These are phyloP conservation scores for Holtermanniella nyarrowii DNA, from an alignment of 768 basidiomycete species.

Conservation along the genomic window DNA sequence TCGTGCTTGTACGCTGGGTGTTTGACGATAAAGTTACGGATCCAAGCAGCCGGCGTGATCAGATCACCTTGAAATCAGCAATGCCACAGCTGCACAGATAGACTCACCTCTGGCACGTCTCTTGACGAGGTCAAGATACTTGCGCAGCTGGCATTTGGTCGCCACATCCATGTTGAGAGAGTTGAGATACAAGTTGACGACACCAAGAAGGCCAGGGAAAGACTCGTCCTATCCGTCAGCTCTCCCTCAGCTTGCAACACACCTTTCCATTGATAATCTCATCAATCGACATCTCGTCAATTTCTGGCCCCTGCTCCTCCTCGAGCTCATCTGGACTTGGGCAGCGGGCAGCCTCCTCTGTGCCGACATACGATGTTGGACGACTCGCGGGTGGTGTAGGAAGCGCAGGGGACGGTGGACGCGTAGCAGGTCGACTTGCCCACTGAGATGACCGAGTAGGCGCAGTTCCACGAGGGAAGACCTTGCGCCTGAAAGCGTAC, in stretches of 20 bases:
- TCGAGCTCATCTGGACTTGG: conserved; percentile 16
- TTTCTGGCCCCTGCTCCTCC: conserved; percentile 54
- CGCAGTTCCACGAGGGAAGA: conserved; percentile 53
- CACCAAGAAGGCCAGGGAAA: conserved; percentile 70
- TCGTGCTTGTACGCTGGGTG: conserved; percentile 89
- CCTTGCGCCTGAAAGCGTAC: conserved; percentile 82
- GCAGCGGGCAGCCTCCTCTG: conserved; percentile 10
- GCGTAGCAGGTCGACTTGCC: conserved; percentile 28
- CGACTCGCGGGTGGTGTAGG: neutral
- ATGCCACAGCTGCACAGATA: neutral
- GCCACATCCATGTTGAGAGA: conserved; percentile 64
- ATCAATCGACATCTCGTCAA: conserved; percentile 80
- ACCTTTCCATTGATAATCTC: conserved; percentile 95
- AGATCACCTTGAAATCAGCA: conserved; percentile 52
- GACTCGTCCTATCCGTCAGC: conserved; percentile 46
- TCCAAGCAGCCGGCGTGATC: conserved; percentile 83
- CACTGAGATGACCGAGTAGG: conserved; percentile 27
- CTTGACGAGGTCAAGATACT: conserved; percentile 70
- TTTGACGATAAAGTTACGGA: conserved; percentile 75
- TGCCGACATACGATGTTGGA: neutral
- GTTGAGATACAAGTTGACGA: conserved; percentile 74
- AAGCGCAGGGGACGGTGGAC: conserved; percentile 24
- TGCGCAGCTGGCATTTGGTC: conserved; percentile 55
- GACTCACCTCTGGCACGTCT: conserved; percentile 65
- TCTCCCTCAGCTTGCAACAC: conserved; percentile 7